Evolutionary conservation across 164 flowering plant genomes (phyloP).

Genomic region (Berberis vulgaris): DNA sequence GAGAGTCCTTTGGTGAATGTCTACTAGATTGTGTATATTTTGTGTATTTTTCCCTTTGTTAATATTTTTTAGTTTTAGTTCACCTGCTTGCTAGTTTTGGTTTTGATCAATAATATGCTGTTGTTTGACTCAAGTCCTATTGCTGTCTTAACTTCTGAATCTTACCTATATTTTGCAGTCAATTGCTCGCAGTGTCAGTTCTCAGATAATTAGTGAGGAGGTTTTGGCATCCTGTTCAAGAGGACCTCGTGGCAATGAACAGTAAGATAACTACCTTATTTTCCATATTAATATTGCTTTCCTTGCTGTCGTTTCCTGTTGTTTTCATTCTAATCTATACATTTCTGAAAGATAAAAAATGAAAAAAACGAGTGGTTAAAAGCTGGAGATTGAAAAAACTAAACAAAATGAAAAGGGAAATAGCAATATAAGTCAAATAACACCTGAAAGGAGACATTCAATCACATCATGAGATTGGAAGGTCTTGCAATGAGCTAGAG

Average conservation of each 20-base stretch:
- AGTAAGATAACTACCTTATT: constrained; percentile 33
- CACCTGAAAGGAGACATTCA: not conserved
- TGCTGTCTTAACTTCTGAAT: not conserved
- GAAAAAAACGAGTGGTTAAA: not conserved
- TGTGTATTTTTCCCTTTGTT: no score
- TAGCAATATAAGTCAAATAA: not conserved
- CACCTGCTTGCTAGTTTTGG: not conserved
- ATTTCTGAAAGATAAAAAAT: not conserved
- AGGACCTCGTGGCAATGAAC: constrained; percentile 93
- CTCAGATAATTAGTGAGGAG: constrained; percentile 68
- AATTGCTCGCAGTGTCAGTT: constrained; percentile 46
- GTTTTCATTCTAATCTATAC: not conserved
- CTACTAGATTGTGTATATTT: no score
- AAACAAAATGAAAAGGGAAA: not conserved
- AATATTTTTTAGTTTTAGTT: no score
- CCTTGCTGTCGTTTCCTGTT: not conserved
- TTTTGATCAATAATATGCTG: not conserved
- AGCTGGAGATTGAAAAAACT: not conserved
- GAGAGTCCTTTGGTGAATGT: no score
- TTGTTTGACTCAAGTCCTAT: not conserved
- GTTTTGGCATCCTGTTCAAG: constrained; percentile 63
- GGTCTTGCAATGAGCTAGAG: no score
- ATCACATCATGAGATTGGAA: not conserved
- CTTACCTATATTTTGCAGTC: constrained; percentile 36
- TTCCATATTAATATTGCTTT: not conserved